Conservation (phyloP, 1,284 basidiomycete species). For the Apiotrichum gamsii region DNA sequence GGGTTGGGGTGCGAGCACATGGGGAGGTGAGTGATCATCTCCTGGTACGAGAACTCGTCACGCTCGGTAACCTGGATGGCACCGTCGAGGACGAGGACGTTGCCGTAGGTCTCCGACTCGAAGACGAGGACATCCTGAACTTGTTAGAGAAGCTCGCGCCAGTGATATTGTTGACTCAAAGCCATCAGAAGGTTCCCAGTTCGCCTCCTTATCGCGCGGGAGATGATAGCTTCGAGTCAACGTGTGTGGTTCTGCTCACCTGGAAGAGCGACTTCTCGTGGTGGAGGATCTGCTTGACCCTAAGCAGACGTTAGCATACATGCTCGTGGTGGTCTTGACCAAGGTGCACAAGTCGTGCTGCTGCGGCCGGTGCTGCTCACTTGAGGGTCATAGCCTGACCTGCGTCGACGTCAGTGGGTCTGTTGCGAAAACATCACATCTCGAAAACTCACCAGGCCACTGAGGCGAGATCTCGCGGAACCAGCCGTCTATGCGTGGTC, state of each 20-base stretch:
- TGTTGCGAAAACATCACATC: slow-evolving; percentile 7
- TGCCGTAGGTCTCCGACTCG: slow-evolving; percentile 88
- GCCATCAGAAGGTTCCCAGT: no score
- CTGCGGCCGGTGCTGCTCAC: slow-evolving; percentile 28
- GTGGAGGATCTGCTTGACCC: slow-evolving; percentile 91
- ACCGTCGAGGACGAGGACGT: slow-evolving; percentile 92
- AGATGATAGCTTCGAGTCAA: no score
- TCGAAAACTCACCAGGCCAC: slow-evolving; percentile 68
- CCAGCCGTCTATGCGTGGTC: slow-evolving; percentile 65
- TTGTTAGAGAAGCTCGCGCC: no score
- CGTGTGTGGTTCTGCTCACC: slow-evolving; percentile 31
- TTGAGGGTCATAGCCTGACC: slow-evolving; percentile 89
- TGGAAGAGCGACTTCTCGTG: slow-evolving; percentile 81
- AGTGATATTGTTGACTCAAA: no score
- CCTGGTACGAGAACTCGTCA: slow-evolving; percentile 99
- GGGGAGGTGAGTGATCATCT: slow-evolving; percentile 98
- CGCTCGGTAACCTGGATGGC: slow-evolving; percentile 96
- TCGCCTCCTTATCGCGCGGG: no score
- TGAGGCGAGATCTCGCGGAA: slow-evolving; percentile 94
- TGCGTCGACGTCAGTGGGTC: slow-evolving; percentile 10
- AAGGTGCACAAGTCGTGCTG: no score
- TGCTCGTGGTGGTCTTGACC: neutral
- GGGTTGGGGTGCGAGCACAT: slow-evolving; percentile 95
- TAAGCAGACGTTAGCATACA: slow-evolving; percentile 21
- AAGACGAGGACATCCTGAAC: slow-evolving; percentile 90